Base-by-base conservation (phyloP, 75 land plant genomes). In the Selaginella tamariscina region DNA sequence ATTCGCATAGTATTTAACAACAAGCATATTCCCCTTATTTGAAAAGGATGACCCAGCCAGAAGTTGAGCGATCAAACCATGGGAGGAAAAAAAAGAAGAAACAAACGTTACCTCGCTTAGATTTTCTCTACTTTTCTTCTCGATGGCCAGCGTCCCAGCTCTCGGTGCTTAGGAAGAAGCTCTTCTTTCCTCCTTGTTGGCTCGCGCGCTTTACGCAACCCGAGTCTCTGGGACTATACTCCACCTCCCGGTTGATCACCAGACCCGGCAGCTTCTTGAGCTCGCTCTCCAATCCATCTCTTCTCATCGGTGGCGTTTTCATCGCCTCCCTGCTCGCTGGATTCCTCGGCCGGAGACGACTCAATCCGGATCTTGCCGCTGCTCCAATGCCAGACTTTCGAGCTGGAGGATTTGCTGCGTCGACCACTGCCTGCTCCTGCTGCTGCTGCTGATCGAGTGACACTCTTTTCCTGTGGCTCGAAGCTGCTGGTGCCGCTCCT, bases 201-300 rank as follows among this genome's bases (percentile, higher is more conserved):
- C 49, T 59, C 62, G 23, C 62, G 24, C 62, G 23, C 62, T 59
- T 59, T 5, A 59, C 26, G 62, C 62, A 59, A 21, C 62, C 62
- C 21, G 62, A 59, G 62, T 59, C 62, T 59, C 62, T 59, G 23
- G 62, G 62, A 59, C 62, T 59, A 59, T 21, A 21, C 62, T 59
- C 62, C 26, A 59, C 26, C 21, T 27, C 62, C 26, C 62, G 23
- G 62, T 23, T 59, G 26, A 59, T 59, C 21, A 21, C 26, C 21
- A 59, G 23, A 23, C 26, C 26, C 26, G 62, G 62, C 21, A 59
- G 62, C 62, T 59, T 21, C 21, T 59, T 59, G 24, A 21, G 23
- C 26, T 59, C 62, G 24, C 21, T 23, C 62, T 59, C 62, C 62
- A 59, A 59, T 59, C 27, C 62, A 59, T 59, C 62, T 23, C 26